phyloP scores from a whole-genome alignment of 2,329 filamentous ascomycete genomes.

The Neonectria coccinea region DNA sequence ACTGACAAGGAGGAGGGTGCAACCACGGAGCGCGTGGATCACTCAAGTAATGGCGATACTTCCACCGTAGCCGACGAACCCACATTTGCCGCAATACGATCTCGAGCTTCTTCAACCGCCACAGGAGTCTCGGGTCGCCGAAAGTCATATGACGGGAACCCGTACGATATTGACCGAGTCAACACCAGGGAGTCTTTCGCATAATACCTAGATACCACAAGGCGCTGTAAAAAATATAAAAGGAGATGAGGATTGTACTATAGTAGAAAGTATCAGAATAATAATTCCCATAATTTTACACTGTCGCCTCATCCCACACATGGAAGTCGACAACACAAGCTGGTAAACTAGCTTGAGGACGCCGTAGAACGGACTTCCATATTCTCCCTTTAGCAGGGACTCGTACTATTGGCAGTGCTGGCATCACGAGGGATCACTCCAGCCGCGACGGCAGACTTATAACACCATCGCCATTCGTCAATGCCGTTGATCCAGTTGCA shows the following conservation, averaged over 20 bases:
- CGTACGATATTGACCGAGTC: constrained; percentile 7
- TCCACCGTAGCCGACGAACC: constrained; percentile 4
- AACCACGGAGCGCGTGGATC: too few relatives aligned
- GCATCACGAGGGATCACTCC: constrained; percentile 46
- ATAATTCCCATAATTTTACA: neutral
- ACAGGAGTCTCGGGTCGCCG: neutral
- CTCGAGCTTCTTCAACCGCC: neutral
- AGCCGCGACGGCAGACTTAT: constrained; percentile 47
- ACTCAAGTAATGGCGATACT: neutral
- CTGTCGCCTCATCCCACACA: neutral
- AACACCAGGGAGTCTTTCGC: constrained; percentile 5
- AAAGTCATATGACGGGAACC: constrained; percentile 10
- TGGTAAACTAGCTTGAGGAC: too few relatives aligned
- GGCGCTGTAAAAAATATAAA: neutral
- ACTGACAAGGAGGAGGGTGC: neutral
- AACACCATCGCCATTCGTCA: constrained; percentile 63
- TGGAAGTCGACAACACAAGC: too few relatives aligned
- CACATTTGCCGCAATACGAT: neutral
- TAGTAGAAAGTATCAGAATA: neutral
- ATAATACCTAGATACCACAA: neutral
- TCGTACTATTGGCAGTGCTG: constrained; percentile 23
- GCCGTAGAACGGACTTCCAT: too few relatives aligned
- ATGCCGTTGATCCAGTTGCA: constrained; percentile 49
- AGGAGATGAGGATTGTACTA: neutral
- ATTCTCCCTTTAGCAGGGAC: neutral